Evolutionary conservation across 345 rosid species (phyloP).

Genomic region (Brassica carinata): DNA sequence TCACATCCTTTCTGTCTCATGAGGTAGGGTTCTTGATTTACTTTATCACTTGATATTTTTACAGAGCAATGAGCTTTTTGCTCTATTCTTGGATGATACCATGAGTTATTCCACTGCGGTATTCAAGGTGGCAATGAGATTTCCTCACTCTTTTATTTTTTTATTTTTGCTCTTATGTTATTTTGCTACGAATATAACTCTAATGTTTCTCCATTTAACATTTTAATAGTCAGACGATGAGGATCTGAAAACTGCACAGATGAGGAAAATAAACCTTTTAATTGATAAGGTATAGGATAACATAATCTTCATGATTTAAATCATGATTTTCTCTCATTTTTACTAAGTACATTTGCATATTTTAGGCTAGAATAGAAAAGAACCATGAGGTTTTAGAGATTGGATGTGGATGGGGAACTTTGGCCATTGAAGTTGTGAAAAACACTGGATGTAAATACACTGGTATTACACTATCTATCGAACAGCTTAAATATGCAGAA

Average conservation of each 20-base stretch:
- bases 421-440: slow-evolving; percentile 78
- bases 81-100: slow-evolving; percentile 79
- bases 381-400: slow-evolving; percentile 72
- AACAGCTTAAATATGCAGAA: slow-evolving; percentile 72
- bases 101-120: slow-evolving; percentile 81
- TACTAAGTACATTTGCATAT: not conserved
- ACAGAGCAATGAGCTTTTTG: slow-evolving; percentile 78
- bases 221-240: slow-evolving; percentile 50
- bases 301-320: not conserved
- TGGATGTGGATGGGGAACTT: slow-evolving; percentile 91
- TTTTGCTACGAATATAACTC: not conserved
- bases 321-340: not conserved
- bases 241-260: slow-evolving; percentile 68
- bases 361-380: slow-evolving; percentile 60
- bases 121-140: slow-evolving; percentile 58
- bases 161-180: not conserved
- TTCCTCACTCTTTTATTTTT: not conserved
- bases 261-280: slow-evolving; percentile 63
- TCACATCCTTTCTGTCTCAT: not conserved
- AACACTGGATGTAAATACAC: slow-evolving; percentile 86
- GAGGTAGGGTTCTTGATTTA: not conserved
- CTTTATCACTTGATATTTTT: slow-evolving; percentile 2
- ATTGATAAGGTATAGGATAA: slow-evolving; percentile 60
- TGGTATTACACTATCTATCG: slow-evolving; percentile 71
- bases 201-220: not conserved